These are phyloP conservation scores for Pontederia crassipes DNA, from an alignment of 176 grass and related monocot genomes.

Conservation along the genomic window DNA sequence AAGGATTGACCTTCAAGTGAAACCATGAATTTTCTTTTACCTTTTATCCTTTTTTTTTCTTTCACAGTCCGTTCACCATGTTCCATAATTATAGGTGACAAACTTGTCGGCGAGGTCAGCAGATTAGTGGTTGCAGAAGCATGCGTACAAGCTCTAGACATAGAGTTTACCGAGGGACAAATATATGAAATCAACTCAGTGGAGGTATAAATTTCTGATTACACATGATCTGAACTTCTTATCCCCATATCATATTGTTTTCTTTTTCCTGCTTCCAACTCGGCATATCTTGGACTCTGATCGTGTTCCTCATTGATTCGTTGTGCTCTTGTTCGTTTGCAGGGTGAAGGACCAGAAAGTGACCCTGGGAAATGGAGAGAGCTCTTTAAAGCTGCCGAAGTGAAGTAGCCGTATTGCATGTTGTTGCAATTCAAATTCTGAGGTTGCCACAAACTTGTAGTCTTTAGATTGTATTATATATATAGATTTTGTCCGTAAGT, in stretches of 20 bases:
- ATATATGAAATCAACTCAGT: conserved; percentile 92
- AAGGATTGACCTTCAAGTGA: no score
- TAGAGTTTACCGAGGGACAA: conserved; percentile 68
- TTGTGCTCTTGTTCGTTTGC: background rate
- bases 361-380: conserved; percentile 73
- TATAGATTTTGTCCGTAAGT: no score
- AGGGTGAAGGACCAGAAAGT: conserved; percentile 75
- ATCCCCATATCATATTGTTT: background rate
- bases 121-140: conserved; percentile 94
- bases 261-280: background rate
- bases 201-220: conserved; percentile 31
- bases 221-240: background rate
- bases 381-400: conserved; percentile 47
- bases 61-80: background rate
- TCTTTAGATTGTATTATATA: no score
- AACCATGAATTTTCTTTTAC: background rate
- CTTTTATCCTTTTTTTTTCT: background rate
- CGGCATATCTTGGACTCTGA: background rate
- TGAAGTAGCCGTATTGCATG: conserved; percentile 19
- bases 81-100: conserved; percentile 39
- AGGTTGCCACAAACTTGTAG: no score
- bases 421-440: no score
- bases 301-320: background rate
- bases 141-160: conserved; percentile 87
- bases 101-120: conserved; percentile 87